Percentiles rank a stretch among this genome's conserved stretches.
phyloP scores from a whole-genome alignment of 1,139 yeast species.

The Suhomyces wounanorum region DNA sequence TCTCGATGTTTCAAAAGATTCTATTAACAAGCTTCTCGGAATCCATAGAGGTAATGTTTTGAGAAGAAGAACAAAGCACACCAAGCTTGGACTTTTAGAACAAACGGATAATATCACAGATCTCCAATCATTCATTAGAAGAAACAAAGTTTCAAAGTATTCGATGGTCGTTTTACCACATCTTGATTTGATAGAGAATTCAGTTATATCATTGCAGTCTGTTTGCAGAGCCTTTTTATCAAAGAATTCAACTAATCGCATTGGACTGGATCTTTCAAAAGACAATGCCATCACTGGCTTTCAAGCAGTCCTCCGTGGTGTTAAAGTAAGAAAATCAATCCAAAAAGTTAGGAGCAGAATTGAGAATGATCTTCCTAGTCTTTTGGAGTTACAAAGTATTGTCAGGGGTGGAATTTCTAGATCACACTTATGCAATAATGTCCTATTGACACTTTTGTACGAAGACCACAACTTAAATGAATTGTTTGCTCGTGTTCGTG shows the following conservation, averaged over 20 bases:
- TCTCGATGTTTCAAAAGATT: conserved; percentile 13
- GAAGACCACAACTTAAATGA: conserved; percentile 40
- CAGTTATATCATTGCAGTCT: conserved; percentile 36
- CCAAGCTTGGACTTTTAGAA: conserved; percentile 13
- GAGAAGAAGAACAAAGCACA: conserved; percentile 16
- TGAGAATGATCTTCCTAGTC: conserved; percentile 13
- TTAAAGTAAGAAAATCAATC: conserved; percentile 25
- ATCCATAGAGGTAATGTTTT: conserved; percentile 29
- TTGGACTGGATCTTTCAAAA: conserved; percentile 14
- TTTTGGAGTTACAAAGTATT: conserved; percentile 50
- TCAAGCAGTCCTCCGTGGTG: conserved; percentile 41
- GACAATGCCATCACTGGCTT: conserved; percentile 26
- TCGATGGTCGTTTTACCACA: conserved; percentile 27
- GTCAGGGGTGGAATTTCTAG: conserved; percentile 56
- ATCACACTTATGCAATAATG: conserved; percentile 44
- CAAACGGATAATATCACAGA: conserved; percentile 16
- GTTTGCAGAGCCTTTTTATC: conserved; percentile 24
- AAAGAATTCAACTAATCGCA: conserved; percentile 14
- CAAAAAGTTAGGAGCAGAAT: conserved; percentile 22
- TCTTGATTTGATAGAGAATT: conserved; percentile 26
- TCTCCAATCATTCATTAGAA: conserved; percentile 36
- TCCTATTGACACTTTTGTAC: conserved; percentile 43
- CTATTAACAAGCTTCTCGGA: conserved; percentile 27
- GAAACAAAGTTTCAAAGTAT: conserved; percentile 25
- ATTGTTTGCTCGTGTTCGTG: conserved; percentile 50